Conservation (phyloP, 192 early-diverging fungal species). For the Entrophospora sp. region DNA sequence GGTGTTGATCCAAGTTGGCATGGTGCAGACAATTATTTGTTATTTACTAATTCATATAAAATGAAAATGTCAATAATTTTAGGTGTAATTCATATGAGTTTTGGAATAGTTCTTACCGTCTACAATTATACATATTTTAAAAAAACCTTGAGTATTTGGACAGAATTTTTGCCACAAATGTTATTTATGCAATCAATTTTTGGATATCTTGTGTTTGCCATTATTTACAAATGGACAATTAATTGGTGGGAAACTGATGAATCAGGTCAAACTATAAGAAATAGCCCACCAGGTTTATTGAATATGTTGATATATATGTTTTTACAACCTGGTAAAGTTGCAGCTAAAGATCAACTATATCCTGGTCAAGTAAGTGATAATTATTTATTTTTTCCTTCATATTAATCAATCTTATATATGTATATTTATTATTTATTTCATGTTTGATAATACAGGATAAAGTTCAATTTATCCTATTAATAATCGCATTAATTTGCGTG, state of each 20-base stretch:
- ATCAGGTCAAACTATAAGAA: slow-evolving; percentile 47
- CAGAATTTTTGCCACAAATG: slow-evolving; percentile 91
- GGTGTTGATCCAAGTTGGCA: slow-evolving; percentile 96
- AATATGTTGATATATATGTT: slow-evolving; percentile 99
- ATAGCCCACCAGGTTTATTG: slow-evolving; percentile 85
- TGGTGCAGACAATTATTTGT: slow-evolving; percentile 81
- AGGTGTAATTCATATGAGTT: slow-evolving; percentile 96
- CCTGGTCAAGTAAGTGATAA: slow-evolving; percentile 61
- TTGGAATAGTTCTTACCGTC: slow-evolving; percentile 83
- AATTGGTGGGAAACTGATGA: slow-evolving; percentile 76
- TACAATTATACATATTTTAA: slow-evolving; percentile 88
- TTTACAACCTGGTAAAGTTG: slow-evolving; percentile 78
- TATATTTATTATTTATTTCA: too few species aligned
- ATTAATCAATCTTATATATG: slow-evolving; percentile 7
- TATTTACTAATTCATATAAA: slow-evolving; percentile 99
- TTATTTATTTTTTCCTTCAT: background rate
- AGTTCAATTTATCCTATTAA: slow-evolving; percentile 72
- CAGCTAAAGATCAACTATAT: slow-evolving; percentile 63
- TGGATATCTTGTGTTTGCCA: slow-evolving; percentile 88
- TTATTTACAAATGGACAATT: slow-evolving; percentile 93
- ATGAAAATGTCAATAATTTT: slow-evolving; percentile 98
- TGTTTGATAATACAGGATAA: slow-evolving; percentile 27
- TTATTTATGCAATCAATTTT: slow-evolving; percentile 90
- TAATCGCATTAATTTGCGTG: slow-evolving; percentile 80
- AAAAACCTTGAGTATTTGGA: slow-evolving; percentile 67